These are phyloP conservation scores for Uncinocarpus reesii DNA, from an alignment of 2,329 filamentous ascomycete species.

Conservation along the genomic window DNA sequence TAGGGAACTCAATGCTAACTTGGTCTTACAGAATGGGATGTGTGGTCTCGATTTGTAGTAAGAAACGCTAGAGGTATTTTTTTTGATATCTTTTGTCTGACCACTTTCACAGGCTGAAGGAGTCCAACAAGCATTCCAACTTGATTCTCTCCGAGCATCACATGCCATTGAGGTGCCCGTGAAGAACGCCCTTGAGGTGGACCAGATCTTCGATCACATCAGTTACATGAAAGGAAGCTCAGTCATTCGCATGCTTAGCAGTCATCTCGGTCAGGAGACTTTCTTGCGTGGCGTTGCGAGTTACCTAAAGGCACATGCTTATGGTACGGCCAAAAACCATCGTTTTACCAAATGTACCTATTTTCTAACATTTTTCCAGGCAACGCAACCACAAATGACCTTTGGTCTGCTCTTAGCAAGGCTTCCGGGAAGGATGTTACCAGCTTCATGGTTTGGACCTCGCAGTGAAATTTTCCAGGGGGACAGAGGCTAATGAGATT, in stretches of 20 bases:
- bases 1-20: slow-evolving; percentile 17
- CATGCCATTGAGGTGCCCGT: slow-evolving; percentile 96
- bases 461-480: not conserved
- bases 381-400: slow-evolving; percentile 79
- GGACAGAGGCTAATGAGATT: slow-evolving; percentile 12
- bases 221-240: slow-evolving; percentile 95
- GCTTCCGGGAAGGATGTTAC: slow-evolving; percentile 81
- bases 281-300: slow-evolving; percentile 84
- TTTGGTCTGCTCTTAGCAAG: slow-evolving; percentile 81
- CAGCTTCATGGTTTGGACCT: slow-evolving; percentile 57
- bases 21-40: slow-evolving; percentile 63
- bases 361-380: slow-evolving; percentile 23
- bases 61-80: slow-evolving; percentile 47
- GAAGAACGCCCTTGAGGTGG: slow-evolving; percentile 83
- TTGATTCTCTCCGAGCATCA: slow-evolving; percentile 82
- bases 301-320: slow-evolving; percentile 81
- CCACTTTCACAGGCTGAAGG: slow-evolving; percentile 60
- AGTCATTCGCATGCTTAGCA: slow-evolving; percentile 89
- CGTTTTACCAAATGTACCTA: not conserved
- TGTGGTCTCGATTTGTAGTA: slow-evolving; percentile 93
- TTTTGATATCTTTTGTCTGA: slow-evolving; percentile 26
- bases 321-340: slow-evolving; percentile 43
- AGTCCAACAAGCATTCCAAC: slow-evolving; percentile 79
- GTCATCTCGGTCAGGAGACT: slow-evolving; percentile 73
- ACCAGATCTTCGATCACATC: slow-evolving; percentile 96